Evolutionary conservation across 768 basidiomycete genomes (phyloP), one percentile per base, ranked within the genome.

Genomic region (Coprinopsis marcescibilis): DNA sequence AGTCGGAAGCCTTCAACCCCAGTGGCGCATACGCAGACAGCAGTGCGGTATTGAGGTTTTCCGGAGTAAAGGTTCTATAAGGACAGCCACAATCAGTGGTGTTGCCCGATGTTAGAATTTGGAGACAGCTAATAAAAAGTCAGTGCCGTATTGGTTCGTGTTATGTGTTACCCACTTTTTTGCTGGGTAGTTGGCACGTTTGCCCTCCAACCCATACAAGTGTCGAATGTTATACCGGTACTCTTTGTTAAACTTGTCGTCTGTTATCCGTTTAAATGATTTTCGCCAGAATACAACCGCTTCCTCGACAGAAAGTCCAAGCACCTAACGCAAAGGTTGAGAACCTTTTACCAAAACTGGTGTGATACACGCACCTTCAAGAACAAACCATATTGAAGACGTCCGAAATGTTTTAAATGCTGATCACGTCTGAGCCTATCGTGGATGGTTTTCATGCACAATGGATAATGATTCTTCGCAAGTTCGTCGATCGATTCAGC

Each of bases 181-280:
- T 1, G 96, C 92, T 1, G 89, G 77, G 63, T 99, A 99, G 59
- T 97, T 97, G 32, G 85, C 88, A 35, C 95, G 80, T 64, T 86
- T 90, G 8, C 96, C 96, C 61, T 98, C 96, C 43, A 96, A 68
- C 29, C 96, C 96, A 57, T 83, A 99, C 3, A 82, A 83, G 62
- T 99, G 96, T 36, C 95, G 83, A 56, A 99, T 93, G 54, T 98
- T 99, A 64, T 99, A 99, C 57, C 81, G 85, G 75, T 97, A 85
- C 60, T 96, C 89, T 61, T 98, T 99, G 71, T 94, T 95, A 67
- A 98, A 99, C 62, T 91, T 85, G 67, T 97, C 92, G 49, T 97
- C 95, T 8, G 84, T 81, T 45, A 90, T 80, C 21, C 67, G 70
- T 52, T 71, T 80, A 61, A 95, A 96, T 20, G 88, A 83, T 60